Evolutionary conservation across 768 basidiomycete genomes (phyloP).

Genomic region (Ramaria rubella): DNA sequence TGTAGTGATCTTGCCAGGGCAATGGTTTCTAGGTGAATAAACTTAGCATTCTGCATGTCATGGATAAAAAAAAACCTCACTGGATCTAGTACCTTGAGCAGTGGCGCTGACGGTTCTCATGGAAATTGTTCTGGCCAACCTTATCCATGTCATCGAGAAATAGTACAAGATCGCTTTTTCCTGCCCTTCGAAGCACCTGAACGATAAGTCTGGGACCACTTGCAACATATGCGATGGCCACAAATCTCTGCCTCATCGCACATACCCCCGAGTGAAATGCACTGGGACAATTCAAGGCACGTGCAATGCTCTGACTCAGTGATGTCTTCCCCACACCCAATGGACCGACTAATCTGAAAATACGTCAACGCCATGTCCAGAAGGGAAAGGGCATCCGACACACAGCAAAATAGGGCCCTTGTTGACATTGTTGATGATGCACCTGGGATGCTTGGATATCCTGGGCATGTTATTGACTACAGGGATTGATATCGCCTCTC

Average conservation of each 20-base stretch:
- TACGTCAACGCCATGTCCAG: not conserved
- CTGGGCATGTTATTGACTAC: not conserved
- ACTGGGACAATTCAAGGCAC: constrained; percentile 80
- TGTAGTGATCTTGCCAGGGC: no score
- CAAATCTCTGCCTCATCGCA: constrained; percentile 86
- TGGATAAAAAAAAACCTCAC: constrained; percentile 71
- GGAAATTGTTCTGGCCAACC: constrained; percentile 65
- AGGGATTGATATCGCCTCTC: constrained; percentile 12
- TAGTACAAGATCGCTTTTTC: constrained; percentile 72
- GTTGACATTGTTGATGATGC: constrained; percentile 33
- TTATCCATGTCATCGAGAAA: constrained; percentile 93
- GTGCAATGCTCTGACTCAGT: constrained; percentile 82
- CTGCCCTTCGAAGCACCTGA: constrained; percentile 80
- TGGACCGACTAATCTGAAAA: constrained; percentile 72
- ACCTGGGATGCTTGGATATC: constrained; percentile 26
- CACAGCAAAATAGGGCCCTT: constrained; percentile 59
- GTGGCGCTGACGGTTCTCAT: constrained; percentile 89
- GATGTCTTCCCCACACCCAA: constrained; percentile 91
- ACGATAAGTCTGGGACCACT: constrained; percentile 81
- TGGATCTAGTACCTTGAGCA: constrained; percentile 89
- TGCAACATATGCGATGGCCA: constrained; percentile 80
- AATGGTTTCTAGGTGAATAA: no score
- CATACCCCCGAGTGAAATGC: constrained; percentile 88
- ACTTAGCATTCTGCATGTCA: no score
- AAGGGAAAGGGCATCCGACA: constrained; percentile 27